Percentiles rank a stretch among this genome's conserved stretches.
These are phyloP conservation scores for Carex scoparia DNA, from an alignment of 176 grass and related monocot genomes.

Conservation along the genomic window DNA sequence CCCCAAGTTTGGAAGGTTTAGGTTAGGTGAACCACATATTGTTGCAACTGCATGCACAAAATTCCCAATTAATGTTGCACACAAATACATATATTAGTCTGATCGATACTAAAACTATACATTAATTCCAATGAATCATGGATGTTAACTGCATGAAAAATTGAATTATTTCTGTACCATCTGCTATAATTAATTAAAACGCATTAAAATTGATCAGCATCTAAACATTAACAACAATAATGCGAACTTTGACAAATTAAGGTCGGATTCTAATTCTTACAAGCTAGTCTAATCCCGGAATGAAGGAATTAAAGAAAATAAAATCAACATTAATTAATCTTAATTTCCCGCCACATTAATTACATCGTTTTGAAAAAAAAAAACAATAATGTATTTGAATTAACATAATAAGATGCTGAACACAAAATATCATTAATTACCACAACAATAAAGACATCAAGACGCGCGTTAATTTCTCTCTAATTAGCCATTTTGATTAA, in stretches of 20 bases:
- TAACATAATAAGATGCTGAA: too few relatives aligned
- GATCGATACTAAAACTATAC: background rate
- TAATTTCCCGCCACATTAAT: background rate
- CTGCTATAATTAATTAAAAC: background rate
- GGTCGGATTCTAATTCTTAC: background rate
- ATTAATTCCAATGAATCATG: background rate
- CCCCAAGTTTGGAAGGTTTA: conserved; percentile 4
- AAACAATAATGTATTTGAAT: too few relatives aligned
- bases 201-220: background rate
- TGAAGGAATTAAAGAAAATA: background rate
- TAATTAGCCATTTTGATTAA: too few relatives aligned
- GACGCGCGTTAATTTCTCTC: too few relatives aligned
- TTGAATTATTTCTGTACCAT: background rate
- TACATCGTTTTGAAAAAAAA: background rate
- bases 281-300: background rate
- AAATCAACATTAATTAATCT: too few relatives aligned
- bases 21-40: background rate
- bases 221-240: background rate
- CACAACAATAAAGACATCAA: too few relatives aligned
- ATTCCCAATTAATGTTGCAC: background rate
- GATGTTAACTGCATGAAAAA: background rate
- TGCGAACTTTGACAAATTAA: background rate
- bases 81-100: too few relatives aligned
- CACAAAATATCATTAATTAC: too few relatives aligned
- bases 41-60: background rate